Percentiles rank a stretch among this genome's conserved stretches.
Conservation (phyloP, 2,329 filamentous ascomycete species). For the Penicillium carneum region DNA sequence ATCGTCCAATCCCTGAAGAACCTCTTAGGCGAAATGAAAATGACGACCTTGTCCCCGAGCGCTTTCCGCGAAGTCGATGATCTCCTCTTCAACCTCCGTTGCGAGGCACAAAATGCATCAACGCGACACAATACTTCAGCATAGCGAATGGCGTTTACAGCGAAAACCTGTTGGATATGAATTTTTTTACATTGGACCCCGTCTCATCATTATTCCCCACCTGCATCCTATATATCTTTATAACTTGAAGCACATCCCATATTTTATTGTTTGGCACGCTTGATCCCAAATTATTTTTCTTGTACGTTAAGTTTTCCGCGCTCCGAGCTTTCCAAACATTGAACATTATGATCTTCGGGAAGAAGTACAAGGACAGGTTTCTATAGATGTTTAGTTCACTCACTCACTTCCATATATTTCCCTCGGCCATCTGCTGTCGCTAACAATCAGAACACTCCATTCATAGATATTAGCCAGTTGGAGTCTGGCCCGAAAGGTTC, state of each 20-base stretch:
- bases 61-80: constrained; percentile 78
- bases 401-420: background rate
- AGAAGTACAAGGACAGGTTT: background rate
- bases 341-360: constrained; percentile 4
- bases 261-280: constrained; percentile 10
- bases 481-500: background rate
- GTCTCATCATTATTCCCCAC: constrained; percentile 30
- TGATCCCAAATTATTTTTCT: background rate
- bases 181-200: constrained; percentile 17
- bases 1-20: constrained; percentile 64
- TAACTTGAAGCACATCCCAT: constrained; percentile 20
- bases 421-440: background rate
- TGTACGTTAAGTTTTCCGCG: constrained; percentile 9
- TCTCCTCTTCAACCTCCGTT: constrained; percentile 78
- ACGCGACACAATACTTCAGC: constrained; percentile 54
- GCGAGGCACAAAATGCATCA: constrained; percentile 75
- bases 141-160: constrained; percentile 49
- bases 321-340: constrained; percentile 6
- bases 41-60: constrained; percentile 66
- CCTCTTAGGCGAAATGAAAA: constrained; percentile 67
- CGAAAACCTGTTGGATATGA: constrained; percentile 21
- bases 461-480: background rate
- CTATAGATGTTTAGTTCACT: background rate
- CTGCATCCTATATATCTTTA: constrained; percentile 28
- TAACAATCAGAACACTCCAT: background rate